Evolutionary conservation across 345 rosid species (phyloP), one percentile per base, ranked within the genome.

Genomic region (Arabis alpina): DNA sequence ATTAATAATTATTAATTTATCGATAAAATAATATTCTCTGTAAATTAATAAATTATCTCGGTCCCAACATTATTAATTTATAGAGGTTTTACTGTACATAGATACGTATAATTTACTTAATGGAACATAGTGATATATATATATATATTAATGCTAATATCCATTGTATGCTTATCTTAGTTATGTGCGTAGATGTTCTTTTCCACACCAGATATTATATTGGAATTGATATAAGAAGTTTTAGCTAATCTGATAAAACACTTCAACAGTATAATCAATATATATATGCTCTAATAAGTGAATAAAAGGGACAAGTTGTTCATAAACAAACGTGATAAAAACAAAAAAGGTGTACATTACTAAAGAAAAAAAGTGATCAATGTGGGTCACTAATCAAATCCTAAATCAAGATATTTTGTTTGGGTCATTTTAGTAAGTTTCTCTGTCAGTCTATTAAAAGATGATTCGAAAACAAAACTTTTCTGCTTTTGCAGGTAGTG

Each of bases 321-420:
- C 10, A 54, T 75, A 69, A 68, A 75, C 59, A 75, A 61, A 68
- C 64, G 53, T 61, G 59, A 43, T 50, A 72, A 30, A 66, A 27
- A 58, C 6, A 50, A 70, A 51, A n/a, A 77, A 64, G 67, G 68
- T 71, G 68, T 68, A 27, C 61, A 76, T 44, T 77, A 77, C 68
- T 74, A 75, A 61, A 75, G 65, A 50, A 61, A 75, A 54, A 48
- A 43, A 54, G 44, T 45, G 63, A 79, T 68, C 52, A 53, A 43
- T 70, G 61, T 68, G 76, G 71, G 74, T 59, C 70, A 70, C 61
- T 63, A 54, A 60, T 65, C 64, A 77, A 64, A 54, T 54, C 53
- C 75, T 28, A 32, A 51, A 70, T 62, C 51, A 49, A 72, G 75
- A 78, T 65, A 60, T 79, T 80, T 60, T 39, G 10, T 32, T 42